Evolutionary conservation across 305 asterid species (phyloP), one percentile per base, ranked within the genome.

Genomic region (Fraxinus baroniana): DNA sequence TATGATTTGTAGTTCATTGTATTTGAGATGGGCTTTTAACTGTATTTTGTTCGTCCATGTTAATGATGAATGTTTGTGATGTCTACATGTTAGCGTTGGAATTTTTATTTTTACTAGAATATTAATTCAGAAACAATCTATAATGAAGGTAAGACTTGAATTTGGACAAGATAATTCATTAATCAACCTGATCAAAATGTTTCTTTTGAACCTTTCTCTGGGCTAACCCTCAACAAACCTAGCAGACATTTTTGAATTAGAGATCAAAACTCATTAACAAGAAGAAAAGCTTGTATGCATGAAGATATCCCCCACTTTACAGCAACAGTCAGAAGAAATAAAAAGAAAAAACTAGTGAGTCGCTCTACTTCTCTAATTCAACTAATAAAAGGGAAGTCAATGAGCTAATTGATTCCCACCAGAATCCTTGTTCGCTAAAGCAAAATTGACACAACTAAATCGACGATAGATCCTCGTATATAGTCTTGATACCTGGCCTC

Each of bases 401-500:
- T 84, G 94, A 95, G 98, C 90, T 85, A 88, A 83, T 94, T 90
- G 92, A 92, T 90, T 85, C 94, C 97, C 95, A 86, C 79, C 78
- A 35, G 80, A 81, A 37, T 62, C 79, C 79, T 74, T 49, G 81
- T 82, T 85, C 86, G 80, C 37, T 22, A 84, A 77, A 84, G 78
- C 85, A 68, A 85, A 72, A 78, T 17, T 44, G 49, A 68, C 79
- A 81, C 46, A 70, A 41, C 92, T 92, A 95, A 83, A 95, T 90
- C 35, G 98, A 93, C 0, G 99, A 95, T 22, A 95, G 93, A 86
- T 95, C 99, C 87, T 95, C 99, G 77, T 96, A 96, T 24, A 94
- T 87, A 2, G 93, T 93, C 94, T 96, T 94, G 83, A 96, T 96
- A 7, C 99, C 99, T 4, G 98, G 98, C 88, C 99, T 91, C 87